phyloP scores from a whole-genome alignment of 2,329 filamentous ascomycete genomes.

The Polychaeton citri region DNA sequence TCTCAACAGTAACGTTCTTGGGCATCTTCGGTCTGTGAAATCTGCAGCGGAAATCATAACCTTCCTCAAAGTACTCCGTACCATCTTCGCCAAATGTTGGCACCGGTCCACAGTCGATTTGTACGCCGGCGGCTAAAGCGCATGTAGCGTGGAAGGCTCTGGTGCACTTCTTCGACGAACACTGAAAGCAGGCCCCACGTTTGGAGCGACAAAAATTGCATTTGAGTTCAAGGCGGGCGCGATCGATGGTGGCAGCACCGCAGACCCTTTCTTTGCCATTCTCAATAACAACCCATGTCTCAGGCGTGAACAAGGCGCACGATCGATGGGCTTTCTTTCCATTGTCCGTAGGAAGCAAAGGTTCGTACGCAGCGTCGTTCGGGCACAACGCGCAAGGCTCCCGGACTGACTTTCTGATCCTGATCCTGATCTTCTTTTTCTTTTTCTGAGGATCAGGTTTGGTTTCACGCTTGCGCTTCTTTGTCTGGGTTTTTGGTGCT shows the following conservation, averaged over 20 bases:
- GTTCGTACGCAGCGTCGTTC: constrained; percentile 70
- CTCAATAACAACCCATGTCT: constrained; percentile 67
- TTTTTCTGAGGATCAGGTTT: constrained; percentile 41
- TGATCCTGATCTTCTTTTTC: constrained; percentile 66
- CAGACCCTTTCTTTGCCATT: constrained; percentile 61
- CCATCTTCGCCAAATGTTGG: constrained; percentile 83
- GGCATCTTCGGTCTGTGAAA: constrained; percentile 85
- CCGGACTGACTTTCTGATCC: constrained; percentile 55
- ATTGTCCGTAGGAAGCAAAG: constrained; percentile 77
- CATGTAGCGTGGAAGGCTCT: constrained; percentile 92
- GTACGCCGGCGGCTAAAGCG: constrained; percentile 79
- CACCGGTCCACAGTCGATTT: constrained; percentile 75
- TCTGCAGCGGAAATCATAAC: constrained; percentile 85
- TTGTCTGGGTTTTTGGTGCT: constrained; percentile 45
- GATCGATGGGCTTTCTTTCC: constrained; percentile 76
- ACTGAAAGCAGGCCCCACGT: constrained; percentile 93
- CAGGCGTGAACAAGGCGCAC: constrained; percentile 82
- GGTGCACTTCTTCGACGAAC: constrained; percentile 85
- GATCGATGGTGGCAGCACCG: constrained; percentile 69
- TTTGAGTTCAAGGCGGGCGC: constrained; percentile 78
- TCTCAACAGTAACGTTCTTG: constrained; percentile 45
- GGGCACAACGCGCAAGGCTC: constrained; percentile 86
- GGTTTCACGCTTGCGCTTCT: constrained; percentile 55
- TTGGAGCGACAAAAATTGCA: constrained; percentile 92
- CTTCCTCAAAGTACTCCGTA: constrained; percentile 81